A percentile compares a stretch with the other conserved stretches of the same genome.
Evolutionary conservation across 768 basidiomycete genomes (phyloP).

Genomic region (Glaciozyma antarctica): DNA sequence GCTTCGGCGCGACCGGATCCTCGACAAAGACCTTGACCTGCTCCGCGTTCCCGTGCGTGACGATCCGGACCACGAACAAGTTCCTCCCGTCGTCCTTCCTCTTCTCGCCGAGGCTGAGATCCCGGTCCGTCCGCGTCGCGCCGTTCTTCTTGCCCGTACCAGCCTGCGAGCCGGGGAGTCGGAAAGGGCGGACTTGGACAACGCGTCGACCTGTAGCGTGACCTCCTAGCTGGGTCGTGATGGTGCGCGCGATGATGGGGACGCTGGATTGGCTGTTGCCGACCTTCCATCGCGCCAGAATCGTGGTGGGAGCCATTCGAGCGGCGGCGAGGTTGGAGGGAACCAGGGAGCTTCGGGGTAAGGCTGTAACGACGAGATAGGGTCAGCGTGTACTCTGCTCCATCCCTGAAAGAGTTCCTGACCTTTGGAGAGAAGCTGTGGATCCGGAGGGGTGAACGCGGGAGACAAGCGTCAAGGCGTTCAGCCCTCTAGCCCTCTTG

Average conservation of each 20-base stretch:
- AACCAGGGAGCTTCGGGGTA: neutral
- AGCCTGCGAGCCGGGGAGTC: conserved; percentile 1
- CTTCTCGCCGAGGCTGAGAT: neutral
- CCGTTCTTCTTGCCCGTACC: neutral
- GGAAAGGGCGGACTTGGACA: conserved; percentile 18
- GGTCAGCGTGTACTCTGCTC: neutral
- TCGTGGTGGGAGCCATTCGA: conserved; percentile 8
- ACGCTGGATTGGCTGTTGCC: conserved; percentile 15
- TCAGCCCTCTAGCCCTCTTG: too few relatives aligned
- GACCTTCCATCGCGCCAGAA: conserved; percentile 22
- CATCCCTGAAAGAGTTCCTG: neutral
- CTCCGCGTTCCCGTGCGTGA: conserved; percentile 4
- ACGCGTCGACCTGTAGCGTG: conserved; percentile 9
- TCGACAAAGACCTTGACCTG: conserved; percentile 18
- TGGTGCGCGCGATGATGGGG: conserved; percentile 17
- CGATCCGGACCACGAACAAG: conserved; percentile 20
- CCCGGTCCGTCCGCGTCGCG: too few relatives aligned
- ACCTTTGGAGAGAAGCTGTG: too few relatives aligned
- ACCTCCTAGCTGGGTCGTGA: conserved; percentile 6
- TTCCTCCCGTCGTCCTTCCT: conserved; percentile 17
- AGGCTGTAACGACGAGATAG: neutral
- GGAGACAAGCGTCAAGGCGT: too few relatives aligned
- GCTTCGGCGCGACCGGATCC: conserved; percentile 16
- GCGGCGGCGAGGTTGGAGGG: neutral
- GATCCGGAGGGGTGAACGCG: too few relatives aligned